Base-by-base conservation (phyloP, 1,284 basidiomycete species). In the Moesziomyces aphidis region DNA sequence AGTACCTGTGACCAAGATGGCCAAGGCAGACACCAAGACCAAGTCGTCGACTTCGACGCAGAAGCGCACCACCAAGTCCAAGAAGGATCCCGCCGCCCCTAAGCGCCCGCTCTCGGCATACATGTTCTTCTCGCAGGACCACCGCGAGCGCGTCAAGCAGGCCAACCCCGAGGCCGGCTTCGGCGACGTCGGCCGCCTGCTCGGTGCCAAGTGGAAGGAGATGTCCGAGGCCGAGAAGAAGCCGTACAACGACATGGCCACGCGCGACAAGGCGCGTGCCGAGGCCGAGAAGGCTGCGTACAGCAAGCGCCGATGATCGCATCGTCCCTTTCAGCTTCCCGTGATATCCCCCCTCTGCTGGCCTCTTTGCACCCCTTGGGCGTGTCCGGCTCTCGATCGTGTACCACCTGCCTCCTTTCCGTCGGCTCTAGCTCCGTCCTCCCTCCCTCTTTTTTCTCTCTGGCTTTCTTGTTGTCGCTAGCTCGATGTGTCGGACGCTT, bases 101-200 rank as follows among this genome's bases (percentile, higher is more conserved):
- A 95, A 95, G 87, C 90, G 94, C 56, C 91, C 93, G 3, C 89
- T 97, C 56, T 96, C 94, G 55, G 94, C 95, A 58, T 98, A 97
- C 88, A 97, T 98, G 95, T 95, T 95, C 91, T 97, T 97, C 89
- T 91, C 90, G 82, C 93, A 95, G 86, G 95, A 95, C 87, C 93
- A 93, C 91, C 90, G 95, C 85, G 93, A 96, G 87, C 90, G 91
- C 83, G 93, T 97, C 89, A 96, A 95, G 90, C 83, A 89, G 61
- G 95, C 96, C 88, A 97, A 97, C 88, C 93, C 94, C 60, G 93
- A 95, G 67, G 95, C 94, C 43, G 89, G 91, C 66, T 97, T 97
- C 84, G 95, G 95, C 91, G 93, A 94, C 85, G 89, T 94, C 61
- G 93, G 93, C 78, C 93, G 93, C 85, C 88, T 94, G 54, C 89